phyloP scores from a whole-genome alignment of 495 filamentous ascomycete species.

The Schizothecium vesticola region DNA sequence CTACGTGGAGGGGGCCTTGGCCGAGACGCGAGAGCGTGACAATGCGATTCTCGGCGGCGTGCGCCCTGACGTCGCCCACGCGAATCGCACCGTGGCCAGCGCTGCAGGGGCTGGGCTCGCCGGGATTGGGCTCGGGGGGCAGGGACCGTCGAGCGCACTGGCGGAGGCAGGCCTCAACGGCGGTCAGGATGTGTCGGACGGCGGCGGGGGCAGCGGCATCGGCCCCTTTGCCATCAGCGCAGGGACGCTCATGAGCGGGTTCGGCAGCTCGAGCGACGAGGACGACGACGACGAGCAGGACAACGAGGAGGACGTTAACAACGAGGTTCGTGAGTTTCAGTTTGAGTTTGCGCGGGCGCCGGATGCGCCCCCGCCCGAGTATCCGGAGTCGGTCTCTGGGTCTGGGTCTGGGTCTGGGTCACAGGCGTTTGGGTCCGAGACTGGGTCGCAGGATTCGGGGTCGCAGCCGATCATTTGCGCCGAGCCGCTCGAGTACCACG shows the following conservation, averaged over 20 bases:
- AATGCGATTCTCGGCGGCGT: constrained; percentile 98
- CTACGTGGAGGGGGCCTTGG: constrained; percentile 90
- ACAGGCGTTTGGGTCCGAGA: neutral
- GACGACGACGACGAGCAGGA: constrained; percentile 95
- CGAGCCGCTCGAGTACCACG: neutral
- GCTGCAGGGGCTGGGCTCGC: constrained; percentile 40
- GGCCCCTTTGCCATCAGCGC: constrained; percentile 63
- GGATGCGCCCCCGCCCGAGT: neutral
- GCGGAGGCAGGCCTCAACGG: constrained; percentile 68
- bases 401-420: neutral
- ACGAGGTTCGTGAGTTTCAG: constrained; percentile 41
- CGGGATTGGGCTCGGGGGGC: constrained; percentile 41
- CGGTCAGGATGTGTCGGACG: constrained; percentile 68
- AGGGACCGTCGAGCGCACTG: constrained; percentile 60
- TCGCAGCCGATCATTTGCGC: neutral
- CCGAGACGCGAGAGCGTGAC: constrained; percentile 91
- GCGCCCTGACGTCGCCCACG: constrained; percentile 76
- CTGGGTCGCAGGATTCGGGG: neutral
- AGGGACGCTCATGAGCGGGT: constrained; percentile 79
- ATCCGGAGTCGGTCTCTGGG: neutral
- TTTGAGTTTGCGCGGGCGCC: neutral
- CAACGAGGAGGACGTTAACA: constrained; percentile 61
- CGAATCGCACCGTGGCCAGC: constrained; percentile 32
- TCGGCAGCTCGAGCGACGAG: constrained; percentile 91
- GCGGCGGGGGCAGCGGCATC: constrained; percentile 57